Conservation (phyloP, 371 early-diverging fungal genomes). For the Mortierella sp. region DNA sequence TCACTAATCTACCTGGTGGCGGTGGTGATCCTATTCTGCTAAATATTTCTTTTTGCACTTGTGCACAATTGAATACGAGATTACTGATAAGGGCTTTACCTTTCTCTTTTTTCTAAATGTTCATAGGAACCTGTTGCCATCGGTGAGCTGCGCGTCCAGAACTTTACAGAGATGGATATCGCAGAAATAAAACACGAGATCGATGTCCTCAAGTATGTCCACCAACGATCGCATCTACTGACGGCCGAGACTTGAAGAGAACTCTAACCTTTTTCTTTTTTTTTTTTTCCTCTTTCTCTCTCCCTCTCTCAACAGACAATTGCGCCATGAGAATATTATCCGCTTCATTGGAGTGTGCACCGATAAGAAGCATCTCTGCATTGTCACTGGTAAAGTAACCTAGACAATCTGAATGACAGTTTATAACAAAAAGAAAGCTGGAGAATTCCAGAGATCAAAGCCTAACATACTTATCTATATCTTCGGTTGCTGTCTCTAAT, state of each 20-base stretch:
- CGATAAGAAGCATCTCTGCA: conserved; percentile 75
- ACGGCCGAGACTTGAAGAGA: too few species aligned
- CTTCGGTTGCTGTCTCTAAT: not conserved
- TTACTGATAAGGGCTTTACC: not conserved
- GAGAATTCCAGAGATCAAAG: too few species aligned
- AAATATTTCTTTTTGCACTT: too few species aligned
- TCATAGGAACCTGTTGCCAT: conserved; percentile 77
- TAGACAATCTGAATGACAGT: not conserved
- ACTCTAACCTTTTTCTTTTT: too few species aligned
- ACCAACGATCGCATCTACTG: too few species aligned
- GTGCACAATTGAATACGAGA: too few species aligned
- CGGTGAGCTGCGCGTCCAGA: conserved; percentile 75
- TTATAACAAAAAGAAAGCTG: not conserved
- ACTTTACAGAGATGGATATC: conserved; percentile 78
- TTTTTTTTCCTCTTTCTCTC: not conserved
- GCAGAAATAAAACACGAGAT: conserved; percentile 83
- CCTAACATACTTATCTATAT: not conserved
- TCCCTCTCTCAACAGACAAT: conserved; percentile 59
- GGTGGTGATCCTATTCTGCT: too few species aligned
- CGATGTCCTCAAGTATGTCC: conserved; percentile 75
- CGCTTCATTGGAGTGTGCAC: conserved; percentile 82
- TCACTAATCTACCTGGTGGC: not conserved
- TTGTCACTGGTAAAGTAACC: conserved; percentile 64
- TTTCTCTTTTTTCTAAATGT: not conserved
- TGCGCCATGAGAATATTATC: conserved; percentile 84